These are phyloP conservation scores for Magnusiomyces clavatus DNA, from an alignment of 1,139 yeast species.

Conservation along the genomic window DNA sequence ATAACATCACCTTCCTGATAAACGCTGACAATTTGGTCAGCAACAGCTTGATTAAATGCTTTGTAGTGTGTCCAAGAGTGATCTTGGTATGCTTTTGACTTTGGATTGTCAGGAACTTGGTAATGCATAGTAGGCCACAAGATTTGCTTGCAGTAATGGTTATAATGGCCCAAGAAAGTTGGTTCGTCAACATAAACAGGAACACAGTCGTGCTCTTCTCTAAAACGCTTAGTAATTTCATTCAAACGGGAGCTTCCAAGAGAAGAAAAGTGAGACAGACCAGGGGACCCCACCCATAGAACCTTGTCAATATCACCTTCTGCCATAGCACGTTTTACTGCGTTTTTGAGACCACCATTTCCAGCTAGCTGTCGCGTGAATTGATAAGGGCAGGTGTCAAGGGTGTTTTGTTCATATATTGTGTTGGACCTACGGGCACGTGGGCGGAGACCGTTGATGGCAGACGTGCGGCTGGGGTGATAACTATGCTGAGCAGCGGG, in stretches of 20 bases:
- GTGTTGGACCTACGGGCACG: background rate
- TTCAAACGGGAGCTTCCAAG: conserved; percentile 32
- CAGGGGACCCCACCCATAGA: conserved; percentile 82
- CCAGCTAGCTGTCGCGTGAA: conserved; percentile 67
- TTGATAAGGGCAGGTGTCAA: conserved; percentile 70
- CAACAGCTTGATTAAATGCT: conserved; percentile 67
- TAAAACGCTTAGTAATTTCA: conserved; percentile 26
- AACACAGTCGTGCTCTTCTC: conserved; percentile 45
- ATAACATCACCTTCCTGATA: conserved; percentile 65
- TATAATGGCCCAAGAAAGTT: conserved; percentile 82
- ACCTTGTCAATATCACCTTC: conserved; percentile 43
- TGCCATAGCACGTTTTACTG: conserved; percentile 55
- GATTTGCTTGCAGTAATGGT: conserved; percentile 84
- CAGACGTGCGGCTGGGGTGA: too few species aligned
- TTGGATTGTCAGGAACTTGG: conserved; percentile 93
- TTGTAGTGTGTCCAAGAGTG: conserved; percentile 88
- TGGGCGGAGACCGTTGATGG: too few species aligned
- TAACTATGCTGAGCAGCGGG: too few species aligned
- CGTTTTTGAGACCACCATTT: conserved; percentile 82
- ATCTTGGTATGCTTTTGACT: conserved; percentile 89
- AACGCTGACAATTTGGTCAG: conserved; percentile 59
- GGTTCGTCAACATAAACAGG: conserved; percentile 70
- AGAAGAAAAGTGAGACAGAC: conserved; percentile 76
- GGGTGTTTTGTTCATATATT: conserved; percentile 30
- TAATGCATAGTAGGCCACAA: conserved; percentile 97